Conservation (phyloP, 1,139 yeast genomes). For the Nadsonia starkeyi-henricii region DNA sequence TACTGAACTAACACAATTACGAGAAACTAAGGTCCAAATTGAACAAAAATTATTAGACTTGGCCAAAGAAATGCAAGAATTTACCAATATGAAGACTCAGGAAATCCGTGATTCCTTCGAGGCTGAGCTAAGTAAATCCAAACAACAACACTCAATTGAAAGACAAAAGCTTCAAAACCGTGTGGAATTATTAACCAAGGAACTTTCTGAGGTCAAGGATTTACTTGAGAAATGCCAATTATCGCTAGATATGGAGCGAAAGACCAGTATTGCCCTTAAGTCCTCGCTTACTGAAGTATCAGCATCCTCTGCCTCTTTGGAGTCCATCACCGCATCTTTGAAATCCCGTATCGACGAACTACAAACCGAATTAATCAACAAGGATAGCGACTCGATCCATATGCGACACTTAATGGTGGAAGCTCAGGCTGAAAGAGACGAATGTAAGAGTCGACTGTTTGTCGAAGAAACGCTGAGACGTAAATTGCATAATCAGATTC, state of each 20-base stretch:
- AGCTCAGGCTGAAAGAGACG: conserved; percentile 14
- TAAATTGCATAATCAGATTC: conserved; percentile 58
- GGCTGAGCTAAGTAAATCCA: background rate
- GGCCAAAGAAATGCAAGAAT: background rate
- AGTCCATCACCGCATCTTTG: conserved; percentile 8
- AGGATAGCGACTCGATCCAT: conserved; percentile 1
- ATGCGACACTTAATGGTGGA: conserved; percentile 1
- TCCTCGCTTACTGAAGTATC: conserved; percentile 10
- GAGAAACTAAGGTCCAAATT: background rate
- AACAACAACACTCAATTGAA: conserved; percentile 7
- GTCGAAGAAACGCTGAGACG: conserved; percentile 46
- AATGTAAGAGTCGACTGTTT: conserved; percentile 22
- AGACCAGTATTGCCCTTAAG: conserved; percentile 15
- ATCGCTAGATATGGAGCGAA: conserved; percentile 5
- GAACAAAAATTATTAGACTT: background rate
- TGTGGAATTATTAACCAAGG: background rate
- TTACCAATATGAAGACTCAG: background rate
- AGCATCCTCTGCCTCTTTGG: conserved; percentile 10
- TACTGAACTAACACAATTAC: background rate
- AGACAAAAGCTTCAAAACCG: conserved; percentile 1
- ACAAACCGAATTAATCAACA: background rate
- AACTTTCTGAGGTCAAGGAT: background rate
- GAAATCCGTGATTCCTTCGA: background rate
- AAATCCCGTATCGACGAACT: conserved; percentile 2
- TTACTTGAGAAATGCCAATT: conserved; percentile 5